Base-by-base conservation (phyloP, 2,329 filamentous ascomycete genomes). In the Sclerotinia subarctica region DNA sequence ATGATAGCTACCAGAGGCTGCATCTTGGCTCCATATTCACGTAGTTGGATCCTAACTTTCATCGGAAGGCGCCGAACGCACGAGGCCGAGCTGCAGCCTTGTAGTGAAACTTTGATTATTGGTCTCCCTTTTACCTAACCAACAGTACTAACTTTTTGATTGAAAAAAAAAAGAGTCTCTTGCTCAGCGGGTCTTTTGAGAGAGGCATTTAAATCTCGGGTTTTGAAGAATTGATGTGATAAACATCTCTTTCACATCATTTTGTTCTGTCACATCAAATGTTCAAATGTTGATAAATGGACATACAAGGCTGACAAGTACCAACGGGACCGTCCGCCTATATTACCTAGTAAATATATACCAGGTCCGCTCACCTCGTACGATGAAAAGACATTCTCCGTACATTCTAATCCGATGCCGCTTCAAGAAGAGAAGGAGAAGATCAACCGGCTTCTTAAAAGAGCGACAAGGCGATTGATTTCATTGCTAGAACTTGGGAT, bases 11-110 rank as follows among this genome's bases (percentile, higher is more conserved):
- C 46, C 21, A 49, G 46, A 51, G 11, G 59, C 26, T 62, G 46
- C 53, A 53, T 32, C 60, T 64, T 59, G n/a, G 35, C 35, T 24
- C 57, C 38, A 60, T 24, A 29, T 46, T 29, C 32, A 58, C 21
- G 64, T 29, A 24, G 42, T 52, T 24, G 46, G 46, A 60, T 46
- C 21, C 26, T 13, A 38, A 15, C n/a, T 52, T 24, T 26, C 56
- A 67, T 67, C 64, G 64, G 64, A 67, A 62, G 64, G 38, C 64
- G 64, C 64, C 64, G 64, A 62, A 67, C 35, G 24, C 24, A 67
- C 35, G 26, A 67, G 64, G 64, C 64, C 32, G 38, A 67, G 38
- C 24, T 46, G 47, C 32, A 67, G 64, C 56, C 64, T 67, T 53
- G 64, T 46, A 24, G 26, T 58, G 44, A 49, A 54, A 35, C 44